Percentiles rank a stretch among this genome's conserved stretches.
phyloP scores from a whole-genome alignment of 1,139 yeast species.

The Blastobotrys ciferrii region DNA sequence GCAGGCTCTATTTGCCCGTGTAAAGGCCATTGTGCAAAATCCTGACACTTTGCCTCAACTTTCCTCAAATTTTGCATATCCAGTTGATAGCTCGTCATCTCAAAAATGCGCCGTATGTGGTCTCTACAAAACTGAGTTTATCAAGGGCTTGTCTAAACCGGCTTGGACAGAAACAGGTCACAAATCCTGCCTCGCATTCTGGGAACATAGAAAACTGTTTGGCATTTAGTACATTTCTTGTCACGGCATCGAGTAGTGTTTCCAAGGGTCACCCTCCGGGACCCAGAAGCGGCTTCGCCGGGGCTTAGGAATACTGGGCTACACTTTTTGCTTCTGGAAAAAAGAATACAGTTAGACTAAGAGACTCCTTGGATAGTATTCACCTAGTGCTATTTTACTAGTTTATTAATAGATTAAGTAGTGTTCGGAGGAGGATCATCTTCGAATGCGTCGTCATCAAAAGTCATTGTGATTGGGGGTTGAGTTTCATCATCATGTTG shows the following conservation, averaged over 20 bases:
- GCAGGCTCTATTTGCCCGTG: conserved; percentile 5
- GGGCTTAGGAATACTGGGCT: too few relatives aligned
- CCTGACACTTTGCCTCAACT: background rate
- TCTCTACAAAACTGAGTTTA: conserved; percentile 10
- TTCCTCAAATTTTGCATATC: conserved; percentile 1
- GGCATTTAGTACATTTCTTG: conserved; percentile 1
- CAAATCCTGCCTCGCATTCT: conserved; percentile 8
- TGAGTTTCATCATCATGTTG: background rate
- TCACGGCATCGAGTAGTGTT: too few relatives aligned
- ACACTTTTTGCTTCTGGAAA: too few relatives aligned
- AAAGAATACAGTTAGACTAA: too few relatives aligned
- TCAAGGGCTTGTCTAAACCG: conserved; percentile 7
- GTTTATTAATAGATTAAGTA: background rate
- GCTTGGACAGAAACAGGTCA: conserved; percentile 2
- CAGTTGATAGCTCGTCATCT: background rate
- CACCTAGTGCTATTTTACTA: too few relatives aligned
- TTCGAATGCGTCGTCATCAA: conserved; percentile 5
- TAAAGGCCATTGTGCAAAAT: conserved; percentile 3
- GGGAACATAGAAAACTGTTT: conserved; percentile 7
- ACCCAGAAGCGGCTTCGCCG: too few relatives aligned
- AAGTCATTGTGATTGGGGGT: conserved; percentile 1
- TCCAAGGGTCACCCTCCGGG: too few relatives aligned
- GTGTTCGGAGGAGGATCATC: background rate
- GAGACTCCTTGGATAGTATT: too few relatives aligned
- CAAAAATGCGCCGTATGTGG: conserved; percentile 9